Base-by-base conservation (phyloP, 768 basidiomycete genomes). In the Lyophyllum shimeji region DNA sequence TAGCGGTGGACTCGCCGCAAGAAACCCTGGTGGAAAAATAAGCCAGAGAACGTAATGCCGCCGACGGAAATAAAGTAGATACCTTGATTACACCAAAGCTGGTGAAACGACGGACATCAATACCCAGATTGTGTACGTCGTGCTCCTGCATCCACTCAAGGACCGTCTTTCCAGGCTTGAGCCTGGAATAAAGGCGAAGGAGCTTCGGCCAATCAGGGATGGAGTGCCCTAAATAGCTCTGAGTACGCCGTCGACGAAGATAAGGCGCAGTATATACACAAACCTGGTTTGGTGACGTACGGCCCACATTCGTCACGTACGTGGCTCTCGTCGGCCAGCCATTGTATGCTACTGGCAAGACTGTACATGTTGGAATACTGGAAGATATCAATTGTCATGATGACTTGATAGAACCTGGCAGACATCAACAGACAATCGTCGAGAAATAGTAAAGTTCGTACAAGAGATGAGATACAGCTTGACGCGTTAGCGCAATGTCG, bases 331-430 rank as follows among this genome's bases (percentile, higher is more conserved):
- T 90, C 84, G 13, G 90, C 93, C 31, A 97, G 82, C 82, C 89
- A 93, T 62, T 93, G 87, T 21, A 97, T 84, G 58, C 86, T 88
- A 62, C 89, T 91, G 50, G 89, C 84, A 24, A 95, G 78, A 0
- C 93, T 94, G 67, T 99, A 99, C 87, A 96, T 93, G 70, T 98
- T 98, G 15, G 94, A 94, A 69, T 89, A 96, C 69, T 97, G 95
- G 69, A 99, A 99, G 43, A 98, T 93, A 73, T 99, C 97, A 52
- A 95, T 85, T 59, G 87, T 90, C 90, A 98, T 94, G 60, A 97
- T 86, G 40, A 95, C 94, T 74, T 97, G 93, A 68, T 98, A 98
- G 66, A 94, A 97, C 43, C 93, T 95, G 44, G 17, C 54, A 2
- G 20, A 21, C 23, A 43, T 65, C 49, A 63, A 50, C 24, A 57